Evolutionary conservation across 202 grass and related monocot genomes (phyloP).

Genomic region (Bolboschoenoplectus hybrid): DNA sequence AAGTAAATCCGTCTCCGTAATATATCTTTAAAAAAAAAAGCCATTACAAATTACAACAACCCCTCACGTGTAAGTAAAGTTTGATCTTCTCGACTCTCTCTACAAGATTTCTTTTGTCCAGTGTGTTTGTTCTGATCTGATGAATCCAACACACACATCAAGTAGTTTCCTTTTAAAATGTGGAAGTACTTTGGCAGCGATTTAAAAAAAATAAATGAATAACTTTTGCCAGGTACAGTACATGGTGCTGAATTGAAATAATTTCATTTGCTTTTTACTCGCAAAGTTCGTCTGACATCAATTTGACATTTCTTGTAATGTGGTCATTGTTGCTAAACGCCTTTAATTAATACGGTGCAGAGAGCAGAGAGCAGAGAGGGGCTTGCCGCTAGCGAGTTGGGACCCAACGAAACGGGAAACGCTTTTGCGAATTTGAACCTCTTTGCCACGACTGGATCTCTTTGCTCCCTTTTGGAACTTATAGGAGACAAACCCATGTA

Average conservation of each 20-base stretch:
- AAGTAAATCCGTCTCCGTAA: neutral
- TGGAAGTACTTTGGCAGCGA: conserved; percentile 20
- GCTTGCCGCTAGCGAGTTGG: neutral
- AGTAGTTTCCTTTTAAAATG: conserved; percentile 17
- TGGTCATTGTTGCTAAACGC: conserved; percentile 8
- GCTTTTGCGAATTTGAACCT: conserved; percentile 14
- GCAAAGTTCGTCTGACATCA: conserved; percentile 2
- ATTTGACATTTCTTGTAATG: conserved; percentile 20
- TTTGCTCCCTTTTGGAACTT: conserved; percentile 26
- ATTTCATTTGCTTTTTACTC: conserved; percentile 10
- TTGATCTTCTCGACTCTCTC: neutral
- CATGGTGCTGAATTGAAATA: neutral
- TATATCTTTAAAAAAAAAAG: neutral
- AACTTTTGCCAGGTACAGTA: neutral
- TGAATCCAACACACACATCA: neutral
- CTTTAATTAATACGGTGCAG: conserved; percentile 20
- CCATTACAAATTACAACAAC: neutral
- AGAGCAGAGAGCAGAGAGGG: neutral
- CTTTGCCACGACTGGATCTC: neutral
- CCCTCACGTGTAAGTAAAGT: neutral
- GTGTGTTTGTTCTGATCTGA: neutral
- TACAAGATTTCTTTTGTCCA: neutral
- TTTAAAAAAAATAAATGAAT: neutral
- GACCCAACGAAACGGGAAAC: conserved; percentile 23
- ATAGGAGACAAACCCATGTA: conserved; percentile 20